These are phyloP conservation scores for Hypoxylon perforatum DNA, from an alignment of 495 filamentous ascomycete species.

Conservation along the genomic window DNA sequence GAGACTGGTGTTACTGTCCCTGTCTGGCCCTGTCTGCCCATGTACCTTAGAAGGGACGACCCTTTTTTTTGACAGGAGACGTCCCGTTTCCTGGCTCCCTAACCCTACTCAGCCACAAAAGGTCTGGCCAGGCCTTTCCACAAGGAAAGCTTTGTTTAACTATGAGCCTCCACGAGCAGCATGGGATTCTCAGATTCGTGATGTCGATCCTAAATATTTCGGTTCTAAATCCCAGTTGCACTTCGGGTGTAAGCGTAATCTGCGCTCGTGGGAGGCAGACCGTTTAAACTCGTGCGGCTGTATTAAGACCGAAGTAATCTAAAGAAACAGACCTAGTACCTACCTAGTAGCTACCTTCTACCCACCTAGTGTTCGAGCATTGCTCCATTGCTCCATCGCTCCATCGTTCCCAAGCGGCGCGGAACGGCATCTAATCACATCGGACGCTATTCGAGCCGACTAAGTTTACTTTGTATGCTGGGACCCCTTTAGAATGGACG, in stretches of 20 bases:
- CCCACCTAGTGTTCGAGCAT: constrained; percentile 13
- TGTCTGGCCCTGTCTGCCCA: neutral
- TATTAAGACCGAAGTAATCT: constrained; percentile 16
- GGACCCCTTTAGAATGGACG: neutral
- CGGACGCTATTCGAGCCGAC: constrained; percentile 36
- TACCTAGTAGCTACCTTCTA: too few relatives aligned
- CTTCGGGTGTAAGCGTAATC: constrained; percentile 26
- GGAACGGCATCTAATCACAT: constrained; percentile 37
- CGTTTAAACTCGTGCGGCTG: constrained; percentile 23
- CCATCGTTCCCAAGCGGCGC: constrained; percentile 39
- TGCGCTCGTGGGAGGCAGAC: constrained; percentile 3
- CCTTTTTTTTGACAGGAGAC: constrained; percentile 19
- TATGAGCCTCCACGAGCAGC: constrained; percentile 35
- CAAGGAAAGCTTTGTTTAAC: constrained; percentile 25
- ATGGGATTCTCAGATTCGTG: constrained; percentile 36
- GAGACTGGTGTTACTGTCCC: constrained; percentile 17
- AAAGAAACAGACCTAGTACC: constrained; percentile 17
- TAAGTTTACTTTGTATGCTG: constrained; percentile 30
- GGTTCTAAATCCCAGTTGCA: constrained; percentile 27
- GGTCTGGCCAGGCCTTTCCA: constrained; percentile 45
- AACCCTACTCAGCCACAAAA: constrained; percentile 46
- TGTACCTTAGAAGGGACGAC: too few relatives aligned
- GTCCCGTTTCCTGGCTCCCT: constrained; percentile 24
- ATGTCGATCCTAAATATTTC: constrained; percentile 31
- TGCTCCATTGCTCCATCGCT: too few relatives aligned